phyloP scores from a whole-genome alignment of 169 alveolate species.

The Plasmodium fragile region DNA sequence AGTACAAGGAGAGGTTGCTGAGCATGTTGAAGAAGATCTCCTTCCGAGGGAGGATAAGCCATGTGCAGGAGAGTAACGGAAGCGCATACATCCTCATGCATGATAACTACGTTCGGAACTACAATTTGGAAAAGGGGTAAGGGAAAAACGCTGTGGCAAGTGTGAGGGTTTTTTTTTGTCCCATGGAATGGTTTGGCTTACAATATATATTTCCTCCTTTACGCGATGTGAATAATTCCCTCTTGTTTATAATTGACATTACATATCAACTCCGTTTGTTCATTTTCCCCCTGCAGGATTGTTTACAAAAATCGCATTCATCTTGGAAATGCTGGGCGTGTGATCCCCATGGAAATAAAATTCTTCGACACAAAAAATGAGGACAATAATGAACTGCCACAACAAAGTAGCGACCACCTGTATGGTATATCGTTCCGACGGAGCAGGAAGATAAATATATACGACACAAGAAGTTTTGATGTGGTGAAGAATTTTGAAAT shows the following conservation, averaged over 20 bases:
- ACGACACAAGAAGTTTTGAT: conserved; percentile 55
- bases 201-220: neutral
- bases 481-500: conserved; percentile 36
- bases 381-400: neutral
- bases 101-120: conserved; percentile 47
- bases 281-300: conserved; percentile 10
- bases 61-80: conserved; percentile 56
- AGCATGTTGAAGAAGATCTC: conserved; percentile 31
- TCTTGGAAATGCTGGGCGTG: neutral
- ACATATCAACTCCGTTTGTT: neutral
- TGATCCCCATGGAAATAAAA: conserved; percentile 54
- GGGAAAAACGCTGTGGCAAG: neutral
- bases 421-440: conserved; percentile 27
- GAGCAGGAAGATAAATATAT: conserved; percentile 51
- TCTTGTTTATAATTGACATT: neutral
- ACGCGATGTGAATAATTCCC: neutral
- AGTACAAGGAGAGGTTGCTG: conserved; percentile 43
- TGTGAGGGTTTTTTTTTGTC: neutral
- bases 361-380: conserved; percentile 5
- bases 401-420: neutral
- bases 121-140: conserved; percentile 64
- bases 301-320: conserved; percentile 62
- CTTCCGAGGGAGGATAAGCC: conserved; percentile 14
- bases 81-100: conserved; percentile 9
- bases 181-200: neutral